phyloP scores from a whole-genome alignment of 2,329 filamentous ascomycete genomes.

The Trichoderma semiorbis region DNA sequence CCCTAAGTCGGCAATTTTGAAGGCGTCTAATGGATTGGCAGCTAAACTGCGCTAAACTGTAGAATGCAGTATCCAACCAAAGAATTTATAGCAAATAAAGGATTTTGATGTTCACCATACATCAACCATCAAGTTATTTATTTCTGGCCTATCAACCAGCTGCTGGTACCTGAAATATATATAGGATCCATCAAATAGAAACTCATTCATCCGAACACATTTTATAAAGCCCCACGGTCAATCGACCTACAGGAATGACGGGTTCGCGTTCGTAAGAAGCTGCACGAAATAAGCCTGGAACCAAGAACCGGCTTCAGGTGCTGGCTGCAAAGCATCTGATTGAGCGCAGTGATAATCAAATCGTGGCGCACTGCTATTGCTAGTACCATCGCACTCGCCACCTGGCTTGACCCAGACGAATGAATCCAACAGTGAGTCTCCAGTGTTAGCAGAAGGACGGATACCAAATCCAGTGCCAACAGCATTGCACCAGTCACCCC shows the following conservation, averaged over 20 bases:
- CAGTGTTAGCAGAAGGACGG: not conserved
- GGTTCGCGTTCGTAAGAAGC: conserved; percentile 9
- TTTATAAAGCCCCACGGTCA: not conserved
- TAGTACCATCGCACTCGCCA: conserved; percentile 5
- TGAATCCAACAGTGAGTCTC: not conserved
- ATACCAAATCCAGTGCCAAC: conserved; percentile 3
- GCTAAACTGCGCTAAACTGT: not conserved
- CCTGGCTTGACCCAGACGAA: conserved; percentile 5
- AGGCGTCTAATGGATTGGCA: not conserved
- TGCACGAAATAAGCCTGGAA: conserved; percentile 12
- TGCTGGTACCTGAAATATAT: not conserved
- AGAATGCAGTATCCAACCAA: not conserved
- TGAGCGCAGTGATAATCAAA: not conserved
- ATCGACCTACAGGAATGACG: not conserved
- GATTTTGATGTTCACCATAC: not conserved
- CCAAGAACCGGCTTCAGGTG: conserved; percentile 4
- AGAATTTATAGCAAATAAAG: not conserved
- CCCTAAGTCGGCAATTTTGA: not conserved
- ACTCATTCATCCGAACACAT: not conserved
- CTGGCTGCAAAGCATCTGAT: conserved; percentile 1
- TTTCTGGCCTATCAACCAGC: not conserved
- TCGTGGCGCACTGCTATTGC: not conserved
- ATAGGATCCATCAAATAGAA: not conserved
- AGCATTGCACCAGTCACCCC: conserved; percentile 8
- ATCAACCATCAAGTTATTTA: not conserved